Evolutionary conservation across 805 yeast genomes (phyloP).

Genomic region (Kodamaea jinghongensis): DNA sequence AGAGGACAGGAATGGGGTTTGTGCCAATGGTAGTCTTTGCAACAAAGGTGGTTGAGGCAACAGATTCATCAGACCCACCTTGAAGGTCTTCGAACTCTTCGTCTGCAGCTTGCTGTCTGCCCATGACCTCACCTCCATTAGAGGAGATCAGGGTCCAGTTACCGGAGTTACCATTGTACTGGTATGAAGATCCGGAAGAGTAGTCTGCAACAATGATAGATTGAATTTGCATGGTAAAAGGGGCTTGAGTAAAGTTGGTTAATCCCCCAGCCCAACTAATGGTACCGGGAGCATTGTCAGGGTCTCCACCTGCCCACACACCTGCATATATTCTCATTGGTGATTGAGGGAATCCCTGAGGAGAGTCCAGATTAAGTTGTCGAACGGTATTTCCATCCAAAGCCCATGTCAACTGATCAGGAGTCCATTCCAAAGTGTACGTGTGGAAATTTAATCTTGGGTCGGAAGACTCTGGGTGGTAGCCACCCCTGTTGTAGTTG

Average conservation of each 20-base stretch:
- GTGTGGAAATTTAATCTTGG: constrained; percentile 67
- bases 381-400: constrained; percentile 70
- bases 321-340: constrained; percentile 77
- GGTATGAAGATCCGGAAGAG: constrained; percentile 51
- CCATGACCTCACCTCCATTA: constrained; percentile 57
- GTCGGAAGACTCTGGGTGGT: constrained; percentile 50
- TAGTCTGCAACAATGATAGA: constrained; percentile 64
- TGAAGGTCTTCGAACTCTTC: constrained; percentile 8
- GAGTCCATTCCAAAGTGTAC: constrained; percentile 83
- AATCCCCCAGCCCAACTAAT: constrained; percentile 82
- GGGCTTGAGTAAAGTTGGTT: constrained; percentile 63
- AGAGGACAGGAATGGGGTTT: constrained; percentile 4
- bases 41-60: constrained; percentile 2
- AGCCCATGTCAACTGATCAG: constrained; percentile 63
- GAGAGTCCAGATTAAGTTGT: constrained; percentile 48
- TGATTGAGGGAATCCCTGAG: constrained; percentile 84
- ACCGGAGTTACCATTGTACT: constrained; percentile 57
- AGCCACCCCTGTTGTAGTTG: constrained; percentile 55
- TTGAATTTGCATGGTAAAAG: constrained; percentile 65
- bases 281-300: constrained; percentile 61
- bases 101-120: constrained; percentile 36
- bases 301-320: constrained; percentile 82
- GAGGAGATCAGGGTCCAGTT: constrained; percentile 58
- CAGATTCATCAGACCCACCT: constrained; percentile 7
- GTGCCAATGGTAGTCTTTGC: constrained; percentile 2